Evolutionary conservation across 2,329 filamentous ascomycete genomes (phyloP).

Genomic region (Alternaria sp.): DNA sequence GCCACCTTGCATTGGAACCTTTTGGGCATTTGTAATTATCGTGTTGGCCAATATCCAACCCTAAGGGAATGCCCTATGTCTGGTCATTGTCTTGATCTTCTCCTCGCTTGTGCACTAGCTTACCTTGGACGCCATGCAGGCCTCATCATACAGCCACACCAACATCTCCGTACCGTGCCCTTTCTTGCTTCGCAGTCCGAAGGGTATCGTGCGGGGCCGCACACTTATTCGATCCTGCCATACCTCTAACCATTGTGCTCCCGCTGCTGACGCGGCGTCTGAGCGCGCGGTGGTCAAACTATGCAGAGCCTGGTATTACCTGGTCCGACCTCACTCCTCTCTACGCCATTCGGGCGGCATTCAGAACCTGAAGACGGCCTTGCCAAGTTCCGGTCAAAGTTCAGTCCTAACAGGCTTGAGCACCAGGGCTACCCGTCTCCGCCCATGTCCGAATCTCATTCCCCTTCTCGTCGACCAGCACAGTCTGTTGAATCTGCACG

Average conservation of each 20-base stretch:
- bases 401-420: slow-evolving; percentile 49
- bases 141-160: slow-evolving; percentile 32
- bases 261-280: slow-evolving; percentile 47
- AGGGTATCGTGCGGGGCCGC: slow-evolving; percentile 26
- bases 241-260: slow-evolving; percentile 41
- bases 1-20: slow-evolving; percentile 3
- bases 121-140: slow-evolving; percentile 46
- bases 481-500: slow-evolving; percentile 45
- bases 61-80: slow-evolving; percentile 11
- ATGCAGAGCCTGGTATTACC: slow-evolving; percentile 55
- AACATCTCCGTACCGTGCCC: slow-evolving; percentile 29
- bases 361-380: slow-evolving; percentile 48
- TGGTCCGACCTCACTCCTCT: slow-evolving; percentile 48
- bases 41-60: slow-evolving; percentile 20
- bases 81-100: slow-evolving; percentile 26
- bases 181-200: slow-evolving; percentile 29
- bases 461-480: slow-evolving; percentile 51
- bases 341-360: slow-evolving; percentile 50
- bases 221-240: slow-evolving; percentile 29
- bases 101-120: slow-evolving; percentile 40
- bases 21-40: slow-evolving; percentile 26
- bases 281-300: slow-evolving; percentile 50
- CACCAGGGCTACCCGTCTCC: slow-evolving; percentile 57
- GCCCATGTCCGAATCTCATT: slow-evolving; percentile 62
- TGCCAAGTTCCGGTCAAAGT: slow-evolving; percentile 45